Evolutionary conservation across 2,329 filamentous ascomycete genomes (phyloP).

Genomic region (Epichloe uncinata): DNA sequence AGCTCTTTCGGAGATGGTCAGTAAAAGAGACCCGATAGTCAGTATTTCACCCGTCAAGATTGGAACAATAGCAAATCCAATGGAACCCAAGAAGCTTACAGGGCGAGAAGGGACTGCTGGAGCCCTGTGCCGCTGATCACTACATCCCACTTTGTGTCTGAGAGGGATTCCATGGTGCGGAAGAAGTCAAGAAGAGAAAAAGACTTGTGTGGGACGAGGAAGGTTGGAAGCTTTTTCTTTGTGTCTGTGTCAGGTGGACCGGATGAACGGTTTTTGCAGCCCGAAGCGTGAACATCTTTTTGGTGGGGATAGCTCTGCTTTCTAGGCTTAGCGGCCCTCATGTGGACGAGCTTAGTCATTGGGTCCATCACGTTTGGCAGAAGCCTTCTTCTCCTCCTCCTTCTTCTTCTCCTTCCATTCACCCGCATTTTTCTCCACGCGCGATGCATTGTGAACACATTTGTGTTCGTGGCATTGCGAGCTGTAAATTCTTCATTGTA

Average conservation of each 20-base stretch:
- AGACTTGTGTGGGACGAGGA: constrained; percentile 6
- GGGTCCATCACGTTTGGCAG: constrained; percentile 9
- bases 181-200: constrained; percentile 5
- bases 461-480: constrained; percentile 39
- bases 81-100: constrained; percentile 42
- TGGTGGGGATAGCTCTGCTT: background rate
- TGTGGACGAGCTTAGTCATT: background rate
- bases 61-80: constrained; percentile 7
- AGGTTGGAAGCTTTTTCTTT: constrained; percentile 7
- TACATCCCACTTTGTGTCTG: constrained; percentile 65
- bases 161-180: constrained; percentile 55
- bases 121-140: constrained; percentile 68
- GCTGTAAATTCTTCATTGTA: constrained; percentile 17
- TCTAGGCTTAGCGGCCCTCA: constrained; percentile 4
- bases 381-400: constrained; percentile 16
- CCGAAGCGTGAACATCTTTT: background rate
- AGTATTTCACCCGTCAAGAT: constrained; percentile 4
- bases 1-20: constrained; percentile 48
- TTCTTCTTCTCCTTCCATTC: constrained; percentile 9
- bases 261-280: constrained; percentile 8
- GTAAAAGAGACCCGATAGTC: constrained; percentile 18
- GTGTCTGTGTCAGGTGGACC: constrained; percentile 1
- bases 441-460: constrained; percentile 16
- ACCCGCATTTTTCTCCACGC: constrained; percentile 18
- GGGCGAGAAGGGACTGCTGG: constrained; percentile 64